Percentiles rank a stretch among this genome's conserved stretches.
These are phyloP conservation scores for Xylaria sp. DNA, from an alignment of 2,329 filamentous ascomycete species.

Conservation along the genomic window DNA sequence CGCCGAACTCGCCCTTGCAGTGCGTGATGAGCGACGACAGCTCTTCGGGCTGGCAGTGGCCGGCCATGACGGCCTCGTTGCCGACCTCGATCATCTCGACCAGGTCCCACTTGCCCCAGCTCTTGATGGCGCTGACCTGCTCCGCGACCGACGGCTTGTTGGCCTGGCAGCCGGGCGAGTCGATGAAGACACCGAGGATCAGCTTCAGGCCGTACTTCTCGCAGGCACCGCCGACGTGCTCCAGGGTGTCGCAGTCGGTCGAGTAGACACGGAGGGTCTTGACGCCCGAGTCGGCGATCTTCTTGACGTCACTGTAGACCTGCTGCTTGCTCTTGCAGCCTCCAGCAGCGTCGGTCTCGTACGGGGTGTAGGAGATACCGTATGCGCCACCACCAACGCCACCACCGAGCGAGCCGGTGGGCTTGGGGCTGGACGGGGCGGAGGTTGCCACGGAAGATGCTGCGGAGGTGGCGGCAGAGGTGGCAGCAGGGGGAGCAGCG, in stretches of 20 bases:
- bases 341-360: constrained; percentile 54
- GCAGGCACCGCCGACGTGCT: constrained; percentile 73
- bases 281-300: constrained; percentile 69
- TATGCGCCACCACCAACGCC: constrained; percentile 57
- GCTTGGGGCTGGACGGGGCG: constrained; percentile 20
- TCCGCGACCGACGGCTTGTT: constrained; percentile 62
- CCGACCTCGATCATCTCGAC: constrained; percentile 83
- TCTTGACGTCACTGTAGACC: constrained; percentile 59
- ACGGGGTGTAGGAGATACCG: constrained; percentile 82
- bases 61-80: constrained; percentile 87
- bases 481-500: constrained; percentile 25
- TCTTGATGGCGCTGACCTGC: constrained; percentile 74
- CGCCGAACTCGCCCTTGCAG: constrained; percentile 68
- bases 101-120: constrained; percentile 73
- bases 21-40: constrained; percentile 72
- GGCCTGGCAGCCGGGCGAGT: constrained; percentile 62
- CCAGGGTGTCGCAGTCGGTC: constrained; percentile 83
- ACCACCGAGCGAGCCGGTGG: constrained; percentile 42
- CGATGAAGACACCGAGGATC: constrained; percentile 88
- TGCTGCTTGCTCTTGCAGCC: constrained; percentile 64
- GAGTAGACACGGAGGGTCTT: constrained; percentile 80
- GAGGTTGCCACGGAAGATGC: too few relatives aligned
- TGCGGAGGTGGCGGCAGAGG: constrained; percentile 31
- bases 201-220: constrained; percentile 70
- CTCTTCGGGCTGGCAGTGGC: constrained; percentile 63